A percentile compares a stretch with the other conserved stretches of the same genome.
Conservation (phyloP, 441 rosid species). For the Jatropha multifida region DNA sequence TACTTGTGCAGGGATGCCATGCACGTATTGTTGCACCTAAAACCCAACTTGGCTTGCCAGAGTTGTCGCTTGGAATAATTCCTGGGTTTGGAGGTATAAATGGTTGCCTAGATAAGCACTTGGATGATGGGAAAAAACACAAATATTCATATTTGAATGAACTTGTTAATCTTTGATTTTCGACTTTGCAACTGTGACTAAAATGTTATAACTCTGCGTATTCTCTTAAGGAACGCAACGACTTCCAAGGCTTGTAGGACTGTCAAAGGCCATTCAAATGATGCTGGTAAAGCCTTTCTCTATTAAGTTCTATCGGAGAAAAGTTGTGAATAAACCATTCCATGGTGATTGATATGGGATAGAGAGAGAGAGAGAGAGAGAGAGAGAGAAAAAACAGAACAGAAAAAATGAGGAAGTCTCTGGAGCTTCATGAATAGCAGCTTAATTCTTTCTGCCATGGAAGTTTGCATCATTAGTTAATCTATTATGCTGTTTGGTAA, state of each 20-base stretch:
- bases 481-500: not conserved
- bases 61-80: constrained; percentile 83
- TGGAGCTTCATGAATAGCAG: no score
- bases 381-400: not conserved
- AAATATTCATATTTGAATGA: constrained; percentile 8
- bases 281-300: constrained; percentile 61
- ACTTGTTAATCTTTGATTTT: constrained; percentile 12
- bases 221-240: constrained; percentile 83
- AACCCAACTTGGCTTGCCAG: constrained; percentile 91
- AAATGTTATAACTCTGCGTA: constrained; percentile 21
- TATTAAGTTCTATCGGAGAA: not conserved
- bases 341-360: not conserved
- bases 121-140: not conserved
- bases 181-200: constrained; percentile 16
- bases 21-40: constrained; percentile 81
- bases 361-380: not conserved
- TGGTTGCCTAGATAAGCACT: constrained; percentile 8
- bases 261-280: constrained; percentile 82
- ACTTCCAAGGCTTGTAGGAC: constrained; percentile 92
- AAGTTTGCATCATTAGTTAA: no score
- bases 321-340: not conserved
- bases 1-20: constrained; percentile 69
- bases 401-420: no score
- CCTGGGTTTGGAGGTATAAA: constrained; percentile 91
- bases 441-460: no score